Base-by-base conservation (phyloP, 129 eudicot species). In the Dittrichia graveolens region DNA sequence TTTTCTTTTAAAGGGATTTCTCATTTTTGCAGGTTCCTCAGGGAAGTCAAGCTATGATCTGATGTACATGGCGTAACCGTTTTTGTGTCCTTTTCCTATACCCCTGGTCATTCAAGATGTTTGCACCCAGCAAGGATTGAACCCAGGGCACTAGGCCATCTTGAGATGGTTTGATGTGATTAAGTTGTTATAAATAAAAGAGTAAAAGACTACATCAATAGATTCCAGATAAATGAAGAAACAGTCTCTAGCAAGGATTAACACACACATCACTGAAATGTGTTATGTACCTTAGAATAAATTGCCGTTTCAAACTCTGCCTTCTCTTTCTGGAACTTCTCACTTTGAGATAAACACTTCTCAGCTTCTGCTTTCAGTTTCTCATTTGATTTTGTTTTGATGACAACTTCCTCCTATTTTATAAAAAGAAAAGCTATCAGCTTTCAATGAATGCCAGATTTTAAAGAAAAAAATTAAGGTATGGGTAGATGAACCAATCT, bases 371-470 rank as follows among this genome's bases (percentile, higher is more conserved):
- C 74, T 80, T 84, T 85, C 61, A 94, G 81, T 82, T 68, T 84
- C 80, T 94, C 97, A 63, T 80, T 76, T 35, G 88, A 75, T 66
- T 77, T 73, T 35, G 89, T 78, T 77, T 88, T 94, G 70, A 76
- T 74, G 50, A 88, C 97, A 67, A 88, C 93, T 76, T 94, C 98
- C 78, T 88, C 98, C 98, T 92, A 49, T 71, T 61, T 18, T 71
- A n/a, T 59, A 43, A 34, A 72, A 53, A 72, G 7, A 66, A 45
- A 46, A 53, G 37, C 72, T 24, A 65, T 35, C 73, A 79, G 31
- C 14, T 42, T 35, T 35, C 40, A n/a, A 48, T 4, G n/a, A n/a
- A n/a, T n/a, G n/a, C n/a, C n/a, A n/a, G n/a, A n/a, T n/a, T n/a
- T n/a, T n/a, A 13, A 10, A 49, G 38, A 63, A 14, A 4, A 12